Base-by-base conservation (phyloP, 2,329 filamentous ascomycete species). In the Aureobasidium vineae region DNA sequence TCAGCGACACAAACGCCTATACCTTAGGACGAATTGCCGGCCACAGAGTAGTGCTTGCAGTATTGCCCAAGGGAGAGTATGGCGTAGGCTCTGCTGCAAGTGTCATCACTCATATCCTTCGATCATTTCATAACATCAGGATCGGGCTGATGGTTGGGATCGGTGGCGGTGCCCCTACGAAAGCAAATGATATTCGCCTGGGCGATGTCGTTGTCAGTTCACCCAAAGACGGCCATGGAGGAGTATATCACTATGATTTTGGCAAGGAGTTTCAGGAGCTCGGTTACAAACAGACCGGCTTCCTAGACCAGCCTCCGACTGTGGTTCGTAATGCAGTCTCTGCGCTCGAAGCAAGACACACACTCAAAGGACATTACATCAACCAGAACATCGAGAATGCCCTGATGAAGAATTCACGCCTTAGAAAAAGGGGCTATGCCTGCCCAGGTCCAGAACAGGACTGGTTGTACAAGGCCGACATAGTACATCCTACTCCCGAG, bases 31-130 rank as follows among this genome's bases (percentile, higher is more conserved):
- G 67, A 15, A 73, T 78, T 49, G 70, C 70, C 13, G 64, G 66
- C 5, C 76, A 78, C 59, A 75, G 75, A 61, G 72, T 78, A 26
- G 73, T 77, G 16, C 70, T 78, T 28, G 73, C 72, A 1, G 67
- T 68, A 26, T 50, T 73, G 16, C 72, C 72, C 2, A 41, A 63
- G 7, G 68, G 68, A 3, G 68, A 71, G 43, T 71, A 72, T 33
- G 73, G 71, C 3, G 68, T 49, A 6, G 33, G 49, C 5, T 65
- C 69, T 50, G 72, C 72, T 13, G 68, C 73, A 36, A 66, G 19
- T 13, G 72, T 72, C 6, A 69, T 70, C 33, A 69, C 23, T 23
- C 63, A 70, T 26, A 69, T 73, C 66, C 31, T 69, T 0, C 67
- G 67, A 23, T 53, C 36, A 23, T 64, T 64, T 26, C 38, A 38